Percentiles rank a stretch among this genome's conserved stretches.
These are phyloP conservation scores for Plenodomus lindquistii DNA, from an alignment of 2,329 filamentous ascomycete genomes.

Conservation along the genomic window DNA sequence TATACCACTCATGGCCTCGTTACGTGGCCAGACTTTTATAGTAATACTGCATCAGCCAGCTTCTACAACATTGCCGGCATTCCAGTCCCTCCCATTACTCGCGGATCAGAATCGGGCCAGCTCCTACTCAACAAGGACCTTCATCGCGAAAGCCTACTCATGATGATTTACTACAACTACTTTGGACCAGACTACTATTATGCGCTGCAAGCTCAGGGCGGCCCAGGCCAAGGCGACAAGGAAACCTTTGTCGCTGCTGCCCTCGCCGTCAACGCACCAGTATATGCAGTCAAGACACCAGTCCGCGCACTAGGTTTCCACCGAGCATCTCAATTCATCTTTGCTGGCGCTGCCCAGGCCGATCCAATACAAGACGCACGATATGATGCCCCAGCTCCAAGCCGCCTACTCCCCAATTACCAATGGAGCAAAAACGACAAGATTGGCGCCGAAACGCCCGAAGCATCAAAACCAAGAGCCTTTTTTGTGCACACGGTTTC, in stretches of 20 bases:
- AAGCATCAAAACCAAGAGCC: constrained; percentile 2
- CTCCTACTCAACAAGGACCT: constrained; percentile 53
- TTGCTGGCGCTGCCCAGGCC: constrained; percentile 13
- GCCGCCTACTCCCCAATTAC: constrained; percentile 3
- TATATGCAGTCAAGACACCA: constrained; percentile 44
- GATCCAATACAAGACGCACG: constrained; percentile 17
- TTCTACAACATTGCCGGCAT: constrained; percentile 51
- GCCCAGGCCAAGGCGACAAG: constrained; percentile 51
- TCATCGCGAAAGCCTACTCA: constrained; percentile 52
- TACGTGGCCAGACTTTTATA: constrained; percentile 62
- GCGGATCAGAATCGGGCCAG: constrained; percentile 53
- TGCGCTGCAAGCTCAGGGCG: constrained; percentile 50
- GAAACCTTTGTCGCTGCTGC: constrained; percentile 55
- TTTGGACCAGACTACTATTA: constrained; percentile 58
- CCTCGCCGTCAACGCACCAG: constrained; percentile 43
- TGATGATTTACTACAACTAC: constrained; percentile 59
- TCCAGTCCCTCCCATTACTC: constrained; percentile 29
- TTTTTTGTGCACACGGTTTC: constrained; percentile 1
- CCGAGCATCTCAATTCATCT: constrained; percentile 3
- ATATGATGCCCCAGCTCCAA: constrained; percentile 7
- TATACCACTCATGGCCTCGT: constrained; percentile 58
- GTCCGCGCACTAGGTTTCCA: constrained; percentile 34
- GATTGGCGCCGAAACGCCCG: constrained; percentile 1
- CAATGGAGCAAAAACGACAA: constrained; percentile 5
- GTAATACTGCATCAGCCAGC: constrained; percentile 44